Percentiles rank a stretch among this genome's conserved stretches.
Evolutionary conservation across 2,329 filamentous ascomycete species (phyloP).

Genomic region (Fusarium newnesense): DNA sequence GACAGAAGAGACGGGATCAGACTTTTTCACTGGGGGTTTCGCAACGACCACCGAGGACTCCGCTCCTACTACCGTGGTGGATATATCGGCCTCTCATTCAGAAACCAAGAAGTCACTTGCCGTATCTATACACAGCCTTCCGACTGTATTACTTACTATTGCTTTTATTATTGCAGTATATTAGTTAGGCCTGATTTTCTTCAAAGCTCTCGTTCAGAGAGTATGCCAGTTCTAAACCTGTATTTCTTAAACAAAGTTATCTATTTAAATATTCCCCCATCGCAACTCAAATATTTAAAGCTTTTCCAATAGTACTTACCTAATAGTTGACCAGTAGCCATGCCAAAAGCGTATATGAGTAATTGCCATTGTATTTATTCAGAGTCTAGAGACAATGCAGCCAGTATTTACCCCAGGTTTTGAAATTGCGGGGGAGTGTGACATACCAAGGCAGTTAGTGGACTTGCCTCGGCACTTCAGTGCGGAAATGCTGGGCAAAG

Average conservation of each 20-base stretch:
- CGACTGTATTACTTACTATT: neutral
- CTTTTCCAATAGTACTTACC: too few relatives aligned
- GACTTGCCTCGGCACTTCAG: neutral
- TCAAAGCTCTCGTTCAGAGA: too few relatives aligned
- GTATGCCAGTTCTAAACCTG: too few relatives aligned
- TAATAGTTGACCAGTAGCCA: too few relatives aligned
- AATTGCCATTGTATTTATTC: too few relatives aligned
- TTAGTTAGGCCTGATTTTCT: neutral
- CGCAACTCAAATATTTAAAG: too few relatives aligned
- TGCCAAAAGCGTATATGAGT: too few relatives aligned
- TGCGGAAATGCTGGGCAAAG: neutral
- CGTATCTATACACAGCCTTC: neutral
- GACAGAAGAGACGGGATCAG: neutral
- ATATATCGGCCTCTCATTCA: neutral
- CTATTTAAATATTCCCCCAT: too few relatives aligned
- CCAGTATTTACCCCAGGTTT: neutral
- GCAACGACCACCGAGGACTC: neutral
- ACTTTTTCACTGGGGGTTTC: neutral
- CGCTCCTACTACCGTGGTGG: neutral
- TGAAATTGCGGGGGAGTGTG: neutral
- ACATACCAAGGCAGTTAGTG: neutral
- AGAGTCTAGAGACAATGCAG: too few relatives aligned
- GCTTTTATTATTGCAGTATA: neutral
- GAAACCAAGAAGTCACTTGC: neutral
- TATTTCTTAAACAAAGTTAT: too few relatives aligned